phyloP scores from a whole-genome alignment of 345 rosid genomes.

The Pistacia integerrima region DNA sequence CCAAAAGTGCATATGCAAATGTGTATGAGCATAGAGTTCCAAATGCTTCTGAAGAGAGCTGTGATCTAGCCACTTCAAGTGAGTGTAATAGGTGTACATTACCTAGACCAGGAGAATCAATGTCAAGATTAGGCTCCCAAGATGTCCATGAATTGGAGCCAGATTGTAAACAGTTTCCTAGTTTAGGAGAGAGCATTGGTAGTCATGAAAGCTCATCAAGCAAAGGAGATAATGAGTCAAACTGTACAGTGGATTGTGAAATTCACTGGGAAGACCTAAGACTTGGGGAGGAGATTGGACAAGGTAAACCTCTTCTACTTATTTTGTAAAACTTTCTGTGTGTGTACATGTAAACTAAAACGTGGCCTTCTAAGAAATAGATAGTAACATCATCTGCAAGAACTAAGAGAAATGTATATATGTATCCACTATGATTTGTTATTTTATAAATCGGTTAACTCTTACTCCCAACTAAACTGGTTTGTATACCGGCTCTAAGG shows the following conservation, averaged over 20 bases:
- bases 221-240: constrained; percentile 45
- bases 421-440: too few species aligned
- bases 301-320: constrained; percentile 52
- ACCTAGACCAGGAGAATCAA: constrained; percentile 31
- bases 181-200: constrained; percentile 36
- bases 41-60: constrained; percentile 31
- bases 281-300: constrained; percentile 76
- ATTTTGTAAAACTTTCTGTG: neutral
- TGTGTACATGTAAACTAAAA: neutral
- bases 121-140: constrained; percentile 27
- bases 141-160: constrained; percentile 39
- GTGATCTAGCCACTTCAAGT: constrained; percentile 26
- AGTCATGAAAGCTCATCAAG: constrained; percentile 52
- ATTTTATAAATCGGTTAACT: too few species aligned
- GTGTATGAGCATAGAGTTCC: constrained; percentile 25
- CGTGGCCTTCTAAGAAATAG: neutral
- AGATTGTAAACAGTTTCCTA: constrained; percentile 30
- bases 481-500: too few species aligned
- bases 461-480: neutral
- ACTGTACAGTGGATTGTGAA: constrained; percentile 45
- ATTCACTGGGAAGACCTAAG: constrained; percentile 77
- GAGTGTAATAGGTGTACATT: constrained; percentile 30
- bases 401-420: too few species aligned
- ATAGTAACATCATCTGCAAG: neutral
- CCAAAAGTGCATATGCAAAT: constrained; percentile 25